These are phyloP conservation scores for Paradendryphiella salina DNA, from an alignment of 2,329 filamentous ascomycete genomes.

Conservation along the genomic window DNA sequence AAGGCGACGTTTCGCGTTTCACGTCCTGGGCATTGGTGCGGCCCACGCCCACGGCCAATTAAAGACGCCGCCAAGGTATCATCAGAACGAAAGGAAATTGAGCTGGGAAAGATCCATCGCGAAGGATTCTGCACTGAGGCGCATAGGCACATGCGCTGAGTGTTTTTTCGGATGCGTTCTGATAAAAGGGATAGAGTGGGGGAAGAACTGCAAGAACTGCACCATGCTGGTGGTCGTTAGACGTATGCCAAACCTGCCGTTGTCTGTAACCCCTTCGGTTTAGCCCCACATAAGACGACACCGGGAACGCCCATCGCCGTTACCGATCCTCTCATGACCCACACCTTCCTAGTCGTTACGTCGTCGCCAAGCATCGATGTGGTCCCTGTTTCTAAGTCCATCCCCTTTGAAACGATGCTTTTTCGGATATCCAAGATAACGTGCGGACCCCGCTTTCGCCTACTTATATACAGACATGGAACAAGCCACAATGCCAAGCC, in stretches of 20 bases:
- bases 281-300: background rate
- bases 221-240: background rate
- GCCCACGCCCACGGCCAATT: background rate
- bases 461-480: too few species aligned
- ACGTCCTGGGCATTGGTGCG: background rate
- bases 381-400: background rate
- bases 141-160: background rate
- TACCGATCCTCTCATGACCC: background rate
- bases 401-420: background rate
- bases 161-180: background rate
- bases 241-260: conserved; percentile 1
- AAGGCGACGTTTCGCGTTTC: conserved; percentile 12
- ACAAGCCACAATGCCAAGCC: too few species aligned
- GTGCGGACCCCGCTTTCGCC: background rate
- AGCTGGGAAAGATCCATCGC: background rate
- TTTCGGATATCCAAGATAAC: background rate
- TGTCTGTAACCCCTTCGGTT: background rate
- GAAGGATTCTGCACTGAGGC: background rate
- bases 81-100: background rate
- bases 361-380: background rate
- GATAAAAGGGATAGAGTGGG: too few species aligned
- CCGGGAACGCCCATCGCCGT: background rate
- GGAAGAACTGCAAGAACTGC: background rate
- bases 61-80: conserved; percentile 2
- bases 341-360: background rate